Conservation (phyloP, 2,329 filamentous ascomycete species). For the Exutisphaerella laricina region DNA sequence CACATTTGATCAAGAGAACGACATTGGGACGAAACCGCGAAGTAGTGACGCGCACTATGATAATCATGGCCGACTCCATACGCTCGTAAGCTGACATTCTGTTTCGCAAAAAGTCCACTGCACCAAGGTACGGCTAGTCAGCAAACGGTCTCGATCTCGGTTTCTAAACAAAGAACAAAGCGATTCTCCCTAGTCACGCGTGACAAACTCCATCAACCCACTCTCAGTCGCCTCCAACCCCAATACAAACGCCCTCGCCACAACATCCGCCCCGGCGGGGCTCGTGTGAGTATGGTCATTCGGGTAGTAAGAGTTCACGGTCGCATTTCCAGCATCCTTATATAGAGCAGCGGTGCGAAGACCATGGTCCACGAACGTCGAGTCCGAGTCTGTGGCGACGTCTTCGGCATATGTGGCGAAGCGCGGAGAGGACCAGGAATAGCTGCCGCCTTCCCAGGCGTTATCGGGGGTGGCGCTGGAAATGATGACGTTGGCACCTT, state of each 20-base stretch:
- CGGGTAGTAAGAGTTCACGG: conserved; percentile 52
- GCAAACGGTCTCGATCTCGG: too few species aligned
- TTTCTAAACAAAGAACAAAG: too few species aligned
- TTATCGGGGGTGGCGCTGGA: conserved; percentile 58
- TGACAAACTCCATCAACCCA: conserved; percentile 10
- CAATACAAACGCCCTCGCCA: conserved; percentile 52
- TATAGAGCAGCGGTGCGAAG: conserved; percentile 52
- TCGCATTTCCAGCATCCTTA: conserved; percentile 44
- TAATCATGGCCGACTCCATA: too few species aligned
- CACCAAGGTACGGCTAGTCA: too few species aligned
- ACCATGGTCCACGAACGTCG: conserved; percentile 55
- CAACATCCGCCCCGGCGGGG: conserved; percentile 50
- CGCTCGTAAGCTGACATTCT: too few species aligned
- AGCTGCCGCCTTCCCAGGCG: conserved; percentile 54
- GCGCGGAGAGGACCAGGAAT: conserved; percentile 43
- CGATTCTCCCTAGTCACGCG: too few species aligned
- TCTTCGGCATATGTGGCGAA: conserved; percentile 54
- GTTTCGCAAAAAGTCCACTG: too few species aligned
- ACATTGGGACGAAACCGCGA: too few species aligned
- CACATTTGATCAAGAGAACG: neutral
- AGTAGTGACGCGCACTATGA: too few species aligned
- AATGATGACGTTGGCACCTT: conserved; percentile 57
- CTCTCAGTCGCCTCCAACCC: conserved; percentile 12
- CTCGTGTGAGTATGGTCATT: conserved; percentile 60
- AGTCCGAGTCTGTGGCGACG: conserved; percentile 46